phyloP scores from a whole-genome alignment of 768 basidiomycete genomes.

The Tylopilus subfusipes region DNA sequence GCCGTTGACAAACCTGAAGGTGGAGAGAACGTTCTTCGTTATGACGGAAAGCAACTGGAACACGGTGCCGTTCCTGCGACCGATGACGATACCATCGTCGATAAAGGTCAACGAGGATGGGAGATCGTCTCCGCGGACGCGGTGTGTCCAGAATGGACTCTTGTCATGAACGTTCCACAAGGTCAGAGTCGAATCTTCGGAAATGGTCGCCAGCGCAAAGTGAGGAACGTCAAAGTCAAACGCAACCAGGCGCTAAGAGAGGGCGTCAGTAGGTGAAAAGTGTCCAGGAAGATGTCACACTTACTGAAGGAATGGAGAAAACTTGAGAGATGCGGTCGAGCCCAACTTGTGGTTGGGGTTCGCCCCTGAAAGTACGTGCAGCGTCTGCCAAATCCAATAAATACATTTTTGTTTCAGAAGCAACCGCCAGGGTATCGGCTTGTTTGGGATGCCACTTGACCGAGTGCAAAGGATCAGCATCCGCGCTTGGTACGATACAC shows the following conservation, averaged over 20 bases:
- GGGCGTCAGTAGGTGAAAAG: not conserved
- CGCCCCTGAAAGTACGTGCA: conserved; percentile 55
- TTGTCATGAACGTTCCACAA: conserved; percentile 81
- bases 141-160: conserved; percentile 69
- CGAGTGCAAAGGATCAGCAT: conserved; percentile 62
- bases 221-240: conserved; percentile 83
- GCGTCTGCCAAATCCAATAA: conserved; percentile 69
- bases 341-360: conserved; percentile 65
- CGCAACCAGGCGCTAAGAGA: conserved; percentile 66
- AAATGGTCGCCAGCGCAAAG: conserved; percentile 75
- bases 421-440: conserved; percentile 75
- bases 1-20: conserved; percentile 73
- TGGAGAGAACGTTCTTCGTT: conserved; percentile 69
- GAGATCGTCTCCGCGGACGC: conserved; percentile 72
- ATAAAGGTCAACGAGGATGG: conserved; percentile 85
- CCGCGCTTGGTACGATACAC: conserved; percentile 60
- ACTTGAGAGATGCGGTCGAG: conserved; percentile 65
- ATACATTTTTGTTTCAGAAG: conserved; percentile 72
- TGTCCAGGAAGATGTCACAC: conserved; percentile 18
- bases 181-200: conserved; percentile 76
- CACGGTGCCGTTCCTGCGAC: conserved; percentile 79
- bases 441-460: conserved; percentile 91
- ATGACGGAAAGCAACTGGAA: conserved; percentile 80
- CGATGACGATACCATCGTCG: conserved; percentile 81
- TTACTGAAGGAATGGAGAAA: conserved; percentile 67